These are phyloP conservation scores for Phytopythium montanum DNA, from an alignment of 352 stramenopile species.

Conservation along the genomic window DNA sequence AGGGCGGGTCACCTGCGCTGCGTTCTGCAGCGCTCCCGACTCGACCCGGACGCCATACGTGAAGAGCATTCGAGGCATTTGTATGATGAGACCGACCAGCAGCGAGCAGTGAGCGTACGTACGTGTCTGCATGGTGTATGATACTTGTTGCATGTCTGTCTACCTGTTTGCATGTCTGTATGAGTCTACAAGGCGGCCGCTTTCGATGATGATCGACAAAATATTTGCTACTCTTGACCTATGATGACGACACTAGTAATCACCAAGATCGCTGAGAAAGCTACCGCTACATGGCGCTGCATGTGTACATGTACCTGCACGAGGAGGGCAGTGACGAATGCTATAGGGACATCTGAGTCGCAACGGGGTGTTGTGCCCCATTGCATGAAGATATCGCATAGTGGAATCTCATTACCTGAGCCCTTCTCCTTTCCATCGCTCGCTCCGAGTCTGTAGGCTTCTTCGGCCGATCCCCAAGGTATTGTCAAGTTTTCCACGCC, in stretches of 20 bases:
- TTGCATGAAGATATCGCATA: slow-evolving; percentile 72
- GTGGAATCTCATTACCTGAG: slow-evolving; percentile 92
- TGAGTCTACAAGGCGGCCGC: background rate
- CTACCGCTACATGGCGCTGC: slow-evolving; percentile 7
- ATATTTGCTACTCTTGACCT: slow-evolving; percentile 93
- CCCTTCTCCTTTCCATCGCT: slow-evolving; percentile 25
- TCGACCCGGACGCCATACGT: slow-evolving; percentile 53
- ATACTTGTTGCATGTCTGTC: slow-evolving; percentile 17
- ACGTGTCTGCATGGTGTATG: slow-evolving; percentile 15
- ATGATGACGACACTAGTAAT: slow-evolving; percentile 85
- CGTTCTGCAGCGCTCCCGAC: slow-evolving; percentile 75
- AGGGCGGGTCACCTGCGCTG: slow-evolving; percentile 49
- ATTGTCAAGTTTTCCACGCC: slow-evolving; percentile 85
- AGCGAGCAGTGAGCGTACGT: no score
- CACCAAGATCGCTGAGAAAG: slow-evolving; percentile 91
- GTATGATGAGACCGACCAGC: slow-evolving; percentile 83
- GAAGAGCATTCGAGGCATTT: slow-evolving; percentile 90
- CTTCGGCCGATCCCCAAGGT: slow-evolving; percentile 63
- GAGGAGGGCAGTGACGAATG: slow-evolving; percentile 79
- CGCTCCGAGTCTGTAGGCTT: slow-evolving; percentile 2
- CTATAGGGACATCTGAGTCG: slow-evolving; percentile 88
- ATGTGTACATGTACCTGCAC: slow-evolving; percentile 1
- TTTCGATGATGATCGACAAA: slow-evolving; percentile 78
- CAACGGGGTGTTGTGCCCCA: slow-evolving; percentile 24
- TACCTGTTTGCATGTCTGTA: slow-evolving; percentile 8